Conservation (phyloP, 352 stramenopile genomes). For the Globisporangium radiosum region DNA sequence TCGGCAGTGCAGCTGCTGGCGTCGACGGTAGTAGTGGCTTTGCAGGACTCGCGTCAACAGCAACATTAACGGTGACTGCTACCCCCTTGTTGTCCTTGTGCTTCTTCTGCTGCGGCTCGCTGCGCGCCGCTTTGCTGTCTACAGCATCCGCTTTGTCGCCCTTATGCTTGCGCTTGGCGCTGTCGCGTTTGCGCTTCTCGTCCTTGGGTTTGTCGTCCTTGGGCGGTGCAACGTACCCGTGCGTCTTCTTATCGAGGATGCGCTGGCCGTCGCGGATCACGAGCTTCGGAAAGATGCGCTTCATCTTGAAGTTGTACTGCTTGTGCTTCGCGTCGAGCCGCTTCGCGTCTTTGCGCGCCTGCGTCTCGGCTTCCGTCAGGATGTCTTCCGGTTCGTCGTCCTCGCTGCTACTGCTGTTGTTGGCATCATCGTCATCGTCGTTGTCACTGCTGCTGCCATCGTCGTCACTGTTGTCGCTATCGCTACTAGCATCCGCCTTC, state of each 20-base stretch:
- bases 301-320: conserved; percentile 88
- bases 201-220: conserved; percentile 50
- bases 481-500: no score
- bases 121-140: conserved; percentile 3
- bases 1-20: no score
- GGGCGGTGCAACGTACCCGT: conserved; percentile 68
- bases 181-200: conserved; percentile 19
- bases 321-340: conserved; percentile 75
- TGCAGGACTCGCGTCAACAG: neutral
- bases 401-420: conserved; percentile 7
- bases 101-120: conserved; percentile 16
- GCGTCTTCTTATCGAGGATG: conserved; percentile 74
- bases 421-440: conserved; percentile 10
- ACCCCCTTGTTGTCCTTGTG: neutral
- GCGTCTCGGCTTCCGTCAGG: conserved; percentile 38
- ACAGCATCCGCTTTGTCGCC: no score
- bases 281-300: conserved; percentile 72
- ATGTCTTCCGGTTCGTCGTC: conserved; percentile 20
- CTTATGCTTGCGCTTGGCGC: conserved; percentile 20
- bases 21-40: no score
- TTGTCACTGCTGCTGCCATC: conserved; percentile 6
- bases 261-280: conserved; percentile 74
- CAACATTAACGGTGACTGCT: neutral
- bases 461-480: conserved; percentile 7
- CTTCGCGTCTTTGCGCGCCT: conserved; percentile 56